Conservation (phyloP, 2,329 filamentous ascomycete genomes). For the Fusarium sp. region DNA sequence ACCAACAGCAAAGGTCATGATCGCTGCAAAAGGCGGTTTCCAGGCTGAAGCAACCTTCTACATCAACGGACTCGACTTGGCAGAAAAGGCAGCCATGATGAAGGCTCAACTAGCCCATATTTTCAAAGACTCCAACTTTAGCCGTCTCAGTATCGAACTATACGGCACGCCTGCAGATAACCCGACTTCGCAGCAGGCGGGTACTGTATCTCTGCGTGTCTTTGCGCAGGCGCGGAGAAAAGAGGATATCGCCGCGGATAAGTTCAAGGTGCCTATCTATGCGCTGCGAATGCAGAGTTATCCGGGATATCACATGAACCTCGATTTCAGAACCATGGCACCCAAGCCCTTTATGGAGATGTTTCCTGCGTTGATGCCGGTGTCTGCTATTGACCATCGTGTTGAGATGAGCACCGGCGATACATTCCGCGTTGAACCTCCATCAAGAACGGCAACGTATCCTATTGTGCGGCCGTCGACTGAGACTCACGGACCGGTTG, state of each 20-base stretch:
- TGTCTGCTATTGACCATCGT: slow-evolving; percentile 45
- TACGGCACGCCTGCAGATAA: slow-evolving; percentile 55
- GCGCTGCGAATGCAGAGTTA: slow-evolving; percentile 56
- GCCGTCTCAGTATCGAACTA: slow-evolving; percentile 49
- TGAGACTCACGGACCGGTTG: slow-evolving; percentile 44
- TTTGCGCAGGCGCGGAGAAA: slow-evolving; percentile 58
- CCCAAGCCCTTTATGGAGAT: slow-evolving; percentile 58
- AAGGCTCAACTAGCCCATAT: slow-evolving; percentile 53
- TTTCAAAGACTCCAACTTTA: slow-evolving; percentile 51
- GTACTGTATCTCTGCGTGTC: slow-evolving; percentile 60
- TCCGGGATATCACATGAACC: slow-evolving; percentile 57
- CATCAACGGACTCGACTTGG: slow-evolving; percentile 56
- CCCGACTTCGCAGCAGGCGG: slow-evolving; percentile 57
- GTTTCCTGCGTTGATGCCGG: slow-evolving; percentile 51
- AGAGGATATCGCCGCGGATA: slow-evolving; percentile 49
- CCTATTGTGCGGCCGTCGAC: slow-evolving; percentile 41
- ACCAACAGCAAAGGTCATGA: slow-evolving; percentile 51
- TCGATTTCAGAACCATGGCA: slow-evolving; percentile 57
- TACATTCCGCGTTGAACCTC: slow-evolving; percentile 34
- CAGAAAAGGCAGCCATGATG: slow-evolving; percentile 57
- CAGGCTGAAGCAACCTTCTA: slow-evolving; percentile 59
- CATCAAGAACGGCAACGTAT: slow-evolving; percentile 38
- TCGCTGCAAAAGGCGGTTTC: slow-evolving; percentile 57
- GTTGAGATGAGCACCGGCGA: slow-evolving; percentile 43
- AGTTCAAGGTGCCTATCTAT: slow-evolving; percentile 54